Base-by-base conservation (phyloP, 2,329 filamentous ascomycete species). In the Colletotrichum tofieldiae region DNA sequence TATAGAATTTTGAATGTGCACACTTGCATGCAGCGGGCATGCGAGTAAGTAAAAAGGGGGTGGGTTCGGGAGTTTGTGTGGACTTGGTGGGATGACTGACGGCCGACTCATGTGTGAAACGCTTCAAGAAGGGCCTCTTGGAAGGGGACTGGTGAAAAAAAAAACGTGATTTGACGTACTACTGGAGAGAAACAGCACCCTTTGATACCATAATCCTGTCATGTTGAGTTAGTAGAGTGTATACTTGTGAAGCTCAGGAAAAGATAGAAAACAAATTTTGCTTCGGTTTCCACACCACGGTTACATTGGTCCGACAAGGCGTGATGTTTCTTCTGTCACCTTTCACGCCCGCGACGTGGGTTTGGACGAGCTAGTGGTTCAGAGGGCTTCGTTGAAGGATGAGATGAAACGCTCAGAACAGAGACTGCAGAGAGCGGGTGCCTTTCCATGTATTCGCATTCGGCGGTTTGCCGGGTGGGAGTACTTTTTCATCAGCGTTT, bases 101-200 rank as follows among this genome's bases (percentile, higher is more conserved):
- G 65, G 58, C 65, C 69, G 69, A 68, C 23, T 72, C 65, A 72
- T 68, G 43, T 51, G 65, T 64, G 69, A 72, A 63, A 69, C 69
- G 65, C 65, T 52, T 29, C 23, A 2, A 49, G 14, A 60, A 43
- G 12, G n/a, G 37, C 41, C n/a, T 63, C 39, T 60, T 64, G 29
- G 45, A 64, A 26, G n/a, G n/a, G 39, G 39, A 37, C 37, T 20
- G 26, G 51, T 2, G 29, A 39, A 49, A 43, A 18, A 26, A 47
- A 39, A 49, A 49, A 18, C 26, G 41, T 56, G 67, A 58, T 59
- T 60, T 64, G 39, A 60, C 29, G 14, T 59, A 29, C 35, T 70
- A 66, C 23, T 58, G 35, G 63, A 71, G 56, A 59, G 54, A 58
- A 60, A 65, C 59, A 49, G 51, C 59, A 52, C 39, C 47, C 23